These are phyloP conservation scores for Malassezia furfur DNA, from an alignment of 1,284 basidiomycete genomes.

Conservation along the genomic window DNA sequence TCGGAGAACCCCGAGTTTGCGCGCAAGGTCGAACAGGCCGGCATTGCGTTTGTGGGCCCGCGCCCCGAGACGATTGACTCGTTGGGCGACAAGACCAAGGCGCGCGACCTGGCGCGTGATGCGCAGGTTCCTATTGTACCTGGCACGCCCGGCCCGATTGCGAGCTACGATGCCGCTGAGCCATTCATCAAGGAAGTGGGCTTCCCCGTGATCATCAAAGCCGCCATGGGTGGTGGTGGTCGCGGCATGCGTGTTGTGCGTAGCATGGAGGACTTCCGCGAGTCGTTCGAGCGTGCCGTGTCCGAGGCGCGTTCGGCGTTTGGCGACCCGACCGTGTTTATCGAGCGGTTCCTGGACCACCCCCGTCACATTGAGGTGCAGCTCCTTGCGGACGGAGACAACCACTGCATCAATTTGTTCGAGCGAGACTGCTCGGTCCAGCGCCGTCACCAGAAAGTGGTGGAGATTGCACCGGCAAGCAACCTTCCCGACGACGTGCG, in stretches of 20 bases:
- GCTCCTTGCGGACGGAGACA: slow-evolving; percentile 75
- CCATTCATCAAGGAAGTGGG: slow-evolving; percentile 88
- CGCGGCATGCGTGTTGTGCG: slow-evolving; percentile 97
- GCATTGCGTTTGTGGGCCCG: slow-evolving; percentile 93
- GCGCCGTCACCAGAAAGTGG: slow-evolving; percentile 94
- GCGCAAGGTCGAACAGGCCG: slow-evolving; percentile 89
- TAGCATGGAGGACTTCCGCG: slow-evolving; percentile 79
- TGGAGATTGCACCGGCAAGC: slow-evolving; percentile 93
- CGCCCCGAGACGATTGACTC: slow-evolving; percentile 93
- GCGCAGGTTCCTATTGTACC: slow-evolving; percentile 80
- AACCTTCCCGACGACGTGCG: slow-evolving; percentile 84
- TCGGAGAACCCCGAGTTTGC: slow-evolving; percentile 95
- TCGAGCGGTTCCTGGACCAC: slow-evolving; percentile 84
- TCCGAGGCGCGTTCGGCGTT: slow-evolving; percentile 92
- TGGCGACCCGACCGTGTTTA: slow-evolving; percentile 96
- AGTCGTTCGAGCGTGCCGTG: slow-evolving; percentile 82
- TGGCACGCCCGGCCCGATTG: slow-evolving; percentile 89
- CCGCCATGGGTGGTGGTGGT: slow-evolving; percentile 95
- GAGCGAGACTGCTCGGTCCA: slow-evolving; percentile 99
- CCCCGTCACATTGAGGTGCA: slow-evolving; percentile 97
- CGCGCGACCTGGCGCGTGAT: slow-evolving; percentile 50
- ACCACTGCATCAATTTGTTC: slow-evolving; percentile 91
- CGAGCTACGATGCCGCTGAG: slow-evolving; percentile 68
- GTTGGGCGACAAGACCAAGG: slow-evolving; percentile 98
- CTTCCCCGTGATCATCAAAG: slow-evolving; percentile 89